Percentiles rank a stretch among this genome's conserved stretches.
Evolutionary conservation across 106 monocot species (phyloP).

Genomic region (Acorus calamus): DNA sequence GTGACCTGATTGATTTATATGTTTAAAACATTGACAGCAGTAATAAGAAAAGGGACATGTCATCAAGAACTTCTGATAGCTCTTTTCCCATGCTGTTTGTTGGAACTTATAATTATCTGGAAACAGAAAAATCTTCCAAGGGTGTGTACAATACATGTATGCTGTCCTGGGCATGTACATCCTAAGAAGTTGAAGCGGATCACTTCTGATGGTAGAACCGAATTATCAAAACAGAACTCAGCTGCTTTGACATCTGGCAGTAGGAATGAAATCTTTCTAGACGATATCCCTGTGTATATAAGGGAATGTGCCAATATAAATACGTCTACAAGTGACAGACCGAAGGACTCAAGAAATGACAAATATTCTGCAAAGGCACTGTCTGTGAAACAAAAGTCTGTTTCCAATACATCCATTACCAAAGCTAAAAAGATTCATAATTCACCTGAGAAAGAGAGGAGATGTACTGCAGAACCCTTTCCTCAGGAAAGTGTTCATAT

Average conservation of each 20-base stretch:
- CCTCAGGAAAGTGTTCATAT: background rate
- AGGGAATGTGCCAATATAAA: too few species aligned
- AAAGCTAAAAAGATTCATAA: background rate
- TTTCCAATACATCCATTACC: background rate
- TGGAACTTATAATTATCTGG: too few species aligned
- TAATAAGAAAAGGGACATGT: too few species aligned
- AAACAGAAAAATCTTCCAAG: too few species aligned
- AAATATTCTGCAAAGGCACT: background rate
- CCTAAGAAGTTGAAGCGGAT: conserved; percentile 7
- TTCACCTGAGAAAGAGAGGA: background rate
- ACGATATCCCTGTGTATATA: background rate
- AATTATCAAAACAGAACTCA: background rate
- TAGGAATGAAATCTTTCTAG: background rate
- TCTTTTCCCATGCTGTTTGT: too few species aligned
- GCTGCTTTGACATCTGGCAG: background rate
- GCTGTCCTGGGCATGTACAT: conserved; percentile 6
- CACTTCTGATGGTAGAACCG: background rate
- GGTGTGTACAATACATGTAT: too few species aligned
- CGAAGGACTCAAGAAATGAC: too few species aligned
- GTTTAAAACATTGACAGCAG: too few species aligned
- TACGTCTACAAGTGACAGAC: too few species aligned
- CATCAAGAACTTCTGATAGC: too few species aligned
- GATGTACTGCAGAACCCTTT: background rate
- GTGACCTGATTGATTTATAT: too few species aligned
- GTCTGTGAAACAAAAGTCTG: background rate